Conservation (phyloP, 768 basidiomycete genomes). For the Termitomyces sp. region DNA sequence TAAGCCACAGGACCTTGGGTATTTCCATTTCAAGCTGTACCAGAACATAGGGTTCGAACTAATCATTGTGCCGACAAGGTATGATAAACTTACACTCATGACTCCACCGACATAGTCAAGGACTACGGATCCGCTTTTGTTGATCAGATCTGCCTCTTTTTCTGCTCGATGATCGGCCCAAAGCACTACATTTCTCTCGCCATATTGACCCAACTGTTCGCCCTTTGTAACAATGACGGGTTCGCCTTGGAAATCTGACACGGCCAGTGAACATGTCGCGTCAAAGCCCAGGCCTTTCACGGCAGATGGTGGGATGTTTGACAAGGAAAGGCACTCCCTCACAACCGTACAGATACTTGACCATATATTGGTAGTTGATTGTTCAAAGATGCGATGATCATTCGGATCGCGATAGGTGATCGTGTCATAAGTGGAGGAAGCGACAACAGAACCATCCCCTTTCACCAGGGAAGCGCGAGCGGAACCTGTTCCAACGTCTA, state of each 20-base stretch:
- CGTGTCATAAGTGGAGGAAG: slow-evolving; percentile 79
- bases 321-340: slow-evolving; percentile 54
- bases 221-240: slow-evolving; percentile 76
- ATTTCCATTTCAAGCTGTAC: slow-evolving; percentile 94
- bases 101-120: slow-evolving; percentile 94
- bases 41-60: neutral
- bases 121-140: slow-evolving; percentile 76
- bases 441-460: slow-evolving; percentile 60
- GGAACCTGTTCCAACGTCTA: slow-evolving; percentile 92
- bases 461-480: slow-evolving; percentile 82
- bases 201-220: slow-evolving; percentile 51
- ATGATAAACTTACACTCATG: slow-evolving; percentile 51
- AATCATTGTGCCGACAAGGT: neutral
- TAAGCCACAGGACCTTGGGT: slow-evolving; percentile 96
- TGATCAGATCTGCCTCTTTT: slow-evolving; percentile 81
- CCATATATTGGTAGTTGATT: slow-evolving; percentile 91
- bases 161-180: slow-evolving; percentile 98
- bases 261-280: slow-evolving; percentile 94
- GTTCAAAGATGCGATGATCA: slow-evolving; percentile 95
- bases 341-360: slow-evolving; percentile 55
- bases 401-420: slow-evolving; percentile 77
- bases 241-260: slow-evolving; percentile 66
- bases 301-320: slow-evolving; percentile 46
- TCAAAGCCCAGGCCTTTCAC: slow-evolving; percentile 93
- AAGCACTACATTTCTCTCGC: slow-evolving; percentile 80